Evolutionary conservation across 202 grass and related monocot genomes (phyloP).

Genomic region (Panicum virgatum): DNA sequence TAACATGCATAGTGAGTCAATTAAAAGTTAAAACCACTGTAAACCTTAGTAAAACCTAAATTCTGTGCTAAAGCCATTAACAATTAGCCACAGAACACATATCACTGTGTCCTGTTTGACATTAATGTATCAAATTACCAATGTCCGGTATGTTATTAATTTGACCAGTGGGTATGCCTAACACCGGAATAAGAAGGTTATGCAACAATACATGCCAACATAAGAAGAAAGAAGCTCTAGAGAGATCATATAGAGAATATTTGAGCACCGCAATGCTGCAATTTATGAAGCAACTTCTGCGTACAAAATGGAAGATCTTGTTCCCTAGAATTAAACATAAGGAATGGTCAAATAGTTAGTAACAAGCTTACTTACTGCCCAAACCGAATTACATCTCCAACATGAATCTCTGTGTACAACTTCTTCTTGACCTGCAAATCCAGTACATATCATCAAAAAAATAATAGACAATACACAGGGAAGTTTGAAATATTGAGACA

Average conservation of each 20-base stretch:
- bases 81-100: background rate
- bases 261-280: conserved; percentile 11
- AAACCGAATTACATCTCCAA: conserved; percentile 95
- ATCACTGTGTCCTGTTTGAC: background rate
- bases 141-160: background rate
- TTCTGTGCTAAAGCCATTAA: conserved; percentile 11
- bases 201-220: background rate
- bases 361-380: conserved; percentile 79
- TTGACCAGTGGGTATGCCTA: background rate
- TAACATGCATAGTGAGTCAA: conserved; percentile 20
- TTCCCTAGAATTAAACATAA: background rate
- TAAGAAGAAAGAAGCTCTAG: background rate
- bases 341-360: background rate
- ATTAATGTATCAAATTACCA: background rate
- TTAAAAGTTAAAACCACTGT: background rate
- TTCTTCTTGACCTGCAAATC: conserved; percentile 76
- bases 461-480: background rate
- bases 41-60: background rate
- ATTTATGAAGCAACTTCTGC: conserved; percentile 11
- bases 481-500: background rate
- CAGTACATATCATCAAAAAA: conserved; percentile 26
- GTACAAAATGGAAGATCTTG: conserved; percentile 16
- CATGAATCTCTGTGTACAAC: conserved; percentile 75
- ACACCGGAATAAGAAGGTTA: conserved; percentile 16
- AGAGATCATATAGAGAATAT: conserved; percentile 18